Percentiles rank a stretch among this genome's conserved stretches.
phyloP scores from a whole-genome alignment of 257 asterid genomes.

The Solanum lignicaule region DNA sequence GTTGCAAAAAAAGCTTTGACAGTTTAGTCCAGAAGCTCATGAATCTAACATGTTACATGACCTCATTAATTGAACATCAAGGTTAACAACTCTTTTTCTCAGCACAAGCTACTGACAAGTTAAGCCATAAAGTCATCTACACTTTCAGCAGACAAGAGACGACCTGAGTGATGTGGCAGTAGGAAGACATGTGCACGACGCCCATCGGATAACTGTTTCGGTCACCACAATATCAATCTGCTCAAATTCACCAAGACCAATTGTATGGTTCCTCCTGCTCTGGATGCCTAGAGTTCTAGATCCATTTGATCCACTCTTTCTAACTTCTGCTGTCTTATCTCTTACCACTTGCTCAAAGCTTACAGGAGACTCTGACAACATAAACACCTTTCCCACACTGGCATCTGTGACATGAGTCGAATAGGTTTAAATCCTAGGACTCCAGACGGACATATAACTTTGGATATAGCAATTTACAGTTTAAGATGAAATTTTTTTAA shows the following conservation, averaged over 20 bases:
- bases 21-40: not conserved
- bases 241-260: constrained; percentile 55
- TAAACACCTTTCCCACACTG: constrained; percentile 5
- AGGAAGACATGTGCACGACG: constrained; percentile 61
- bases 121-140: not conserved
- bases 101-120: not conserved
- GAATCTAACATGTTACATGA: not conserved
- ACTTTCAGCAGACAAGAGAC: constrained; percentile 56
- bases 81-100: not conserved
- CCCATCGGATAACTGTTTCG: constrained; percentile 77
- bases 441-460: not conserved
- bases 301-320: constrained; percentile 12
- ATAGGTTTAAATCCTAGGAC: not conserved
- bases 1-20: not conserved
- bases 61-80: not conserved
- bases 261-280: constrained; percentile 61
- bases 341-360: constrained; percentile 12
- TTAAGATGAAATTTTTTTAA: not conserved
- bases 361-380: constrained; percentile 10
- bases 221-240: constrained; percentile 48
- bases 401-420: constrained; percentile 8
- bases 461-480: not conserved
- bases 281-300: constrained; percentile 26
- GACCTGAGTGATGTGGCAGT: constrained; percentile 57
- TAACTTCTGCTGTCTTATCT: constrained; percentile 17